Base-by-base conservation (phyloP, 75 land plant genomes). In the Selaginella moellendorffii region DNA sequence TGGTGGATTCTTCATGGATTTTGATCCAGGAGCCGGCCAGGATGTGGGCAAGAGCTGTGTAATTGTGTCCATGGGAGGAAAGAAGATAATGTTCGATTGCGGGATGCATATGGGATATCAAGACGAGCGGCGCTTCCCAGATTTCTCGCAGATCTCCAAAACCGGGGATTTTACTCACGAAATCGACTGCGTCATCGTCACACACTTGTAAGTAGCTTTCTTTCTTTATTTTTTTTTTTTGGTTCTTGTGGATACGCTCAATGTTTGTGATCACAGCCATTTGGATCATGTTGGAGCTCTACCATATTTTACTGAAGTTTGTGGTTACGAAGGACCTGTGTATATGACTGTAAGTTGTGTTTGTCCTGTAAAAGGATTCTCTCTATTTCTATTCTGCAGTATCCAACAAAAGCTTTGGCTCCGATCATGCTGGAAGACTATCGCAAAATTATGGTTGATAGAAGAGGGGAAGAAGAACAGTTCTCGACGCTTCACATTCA, bases 41-140 rank as follows among this genome's bases (percentile, higher is more conserved):
- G 99, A 95, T 54, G 97, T 95, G 22, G 99, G 99, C 54, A 95
- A 95, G 78, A 95, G 99, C 82, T 89, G 99, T 54, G 91, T 84
- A 31, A 82, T 95, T 36, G 91, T 90, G 61, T 71, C 83, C 27
- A 79, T 90, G 20, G 89, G 86, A 20, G 96, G 85, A 27, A 95
- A 86, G 79, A 75, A 71, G 42, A 84, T 95, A 2, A 95, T 95
- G 99, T 90, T 95, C 66, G 99, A 95, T 67, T 95, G 99, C 67
- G 99, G 99, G 1, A 89, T 95, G 97, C 97, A 95, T 69, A 84
- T 95, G 99, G 96, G 84, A 21, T 79, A 80, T 52, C 68, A 60
- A 29, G 99, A 86, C 61, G 79, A 74, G 54, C 76, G 76, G 0
- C 84, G 88, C 1, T 86, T 78, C 53, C 99, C 96, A 2, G 88